These are phyloP conservation scores for Stephanodiscus triporus DNA, from an alignment of 108 stramenopile genomes.

Conservation along the genomic window DNA sequence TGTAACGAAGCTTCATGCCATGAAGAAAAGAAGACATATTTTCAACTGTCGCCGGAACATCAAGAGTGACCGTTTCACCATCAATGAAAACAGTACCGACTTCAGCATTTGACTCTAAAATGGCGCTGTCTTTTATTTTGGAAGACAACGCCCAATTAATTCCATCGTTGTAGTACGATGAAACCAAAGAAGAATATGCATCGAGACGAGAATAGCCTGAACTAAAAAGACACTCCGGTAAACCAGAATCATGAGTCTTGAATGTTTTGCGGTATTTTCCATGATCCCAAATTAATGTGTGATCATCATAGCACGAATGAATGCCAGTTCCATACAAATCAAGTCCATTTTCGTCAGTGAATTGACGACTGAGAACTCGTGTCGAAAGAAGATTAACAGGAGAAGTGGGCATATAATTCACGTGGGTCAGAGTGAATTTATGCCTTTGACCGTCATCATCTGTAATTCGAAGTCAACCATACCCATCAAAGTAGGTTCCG, in stretches of 20 bases:
- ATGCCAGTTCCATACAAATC: neutral
- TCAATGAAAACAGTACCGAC: neutral
- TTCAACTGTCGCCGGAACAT: neutral
- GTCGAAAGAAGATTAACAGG: neutral
- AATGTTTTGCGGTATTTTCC: neutral
- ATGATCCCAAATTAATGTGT: slow-evolving; percentile 6
- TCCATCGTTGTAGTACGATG: neutral
- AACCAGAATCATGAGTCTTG: neutral
- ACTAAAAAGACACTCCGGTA: slow-evolving; percentile 11
- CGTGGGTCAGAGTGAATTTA: neutral
- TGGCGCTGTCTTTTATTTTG: neutral
- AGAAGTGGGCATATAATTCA: neutral
- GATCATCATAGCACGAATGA: neutral
- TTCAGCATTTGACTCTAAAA: neutral
- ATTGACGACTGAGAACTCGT: neutral
- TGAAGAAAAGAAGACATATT: neutral
- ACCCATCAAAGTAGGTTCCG: neutral
- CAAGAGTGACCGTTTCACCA: neutral
- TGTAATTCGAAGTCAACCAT: neutral
- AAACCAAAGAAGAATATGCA: neutral
- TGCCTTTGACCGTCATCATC: neutral
- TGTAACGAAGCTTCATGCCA: slow-evolving; percentile 10
- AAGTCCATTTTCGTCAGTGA: neutral
- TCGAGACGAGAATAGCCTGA: neutral
- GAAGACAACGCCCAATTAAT: slow-evolving; percentile 2